phyloP scores from a whole-genome alignment of 176 grass and related monocot species.

The Avena sativa region DNA sequence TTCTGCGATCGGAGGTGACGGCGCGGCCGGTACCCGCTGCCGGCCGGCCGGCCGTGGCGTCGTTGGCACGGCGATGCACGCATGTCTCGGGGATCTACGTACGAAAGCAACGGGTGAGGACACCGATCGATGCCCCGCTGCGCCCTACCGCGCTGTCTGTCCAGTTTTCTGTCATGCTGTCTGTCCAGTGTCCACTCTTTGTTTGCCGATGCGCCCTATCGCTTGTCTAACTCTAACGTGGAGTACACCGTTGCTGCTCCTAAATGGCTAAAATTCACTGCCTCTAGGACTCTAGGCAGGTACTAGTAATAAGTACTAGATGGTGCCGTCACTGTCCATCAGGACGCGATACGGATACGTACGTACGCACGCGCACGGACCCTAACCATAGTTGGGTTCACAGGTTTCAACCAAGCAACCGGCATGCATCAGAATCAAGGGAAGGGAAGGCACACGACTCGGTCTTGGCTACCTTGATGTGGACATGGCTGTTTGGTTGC shows the following conservation, averaged over 20 bases:
- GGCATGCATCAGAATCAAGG: neutral
- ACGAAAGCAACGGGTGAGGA: conserved; percentile 42
- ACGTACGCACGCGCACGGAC: neutral
- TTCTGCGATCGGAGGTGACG: neutral
- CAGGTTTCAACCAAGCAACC: neutral
- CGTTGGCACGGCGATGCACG: conserved; percentile 33
- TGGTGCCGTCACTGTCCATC: neutral
- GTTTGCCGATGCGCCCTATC: neutral
- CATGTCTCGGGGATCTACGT: conserved; percentile 40
- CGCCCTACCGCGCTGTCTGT: conserved; percentile 18
- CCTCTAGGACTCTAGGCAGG: neutral
- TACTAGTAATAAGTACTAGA: neutral
- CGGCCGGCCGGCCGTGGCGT: conserved; percentile 21
- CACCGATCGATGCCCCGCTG: neutral
- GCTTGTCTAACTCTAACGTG: neutral
- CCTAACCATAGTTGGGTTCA: neutral
- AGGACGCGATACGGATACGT: neutral
- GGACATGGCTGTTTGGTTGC: neutral
- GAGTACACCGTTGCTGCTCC: neutral
- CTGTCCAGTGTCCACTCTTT: neutral
- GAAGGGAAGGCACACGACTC: neutral
- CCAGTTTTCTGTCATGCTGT: conserved; percentile 45
- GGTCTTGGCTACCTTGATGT: neutral
- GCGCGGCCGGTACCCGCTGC: neutral
- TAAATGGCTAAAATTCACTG: neutral